Base-by-base conservation (phyloP, 176 grass and related monocot species). In the Avena insularis region DNA sequence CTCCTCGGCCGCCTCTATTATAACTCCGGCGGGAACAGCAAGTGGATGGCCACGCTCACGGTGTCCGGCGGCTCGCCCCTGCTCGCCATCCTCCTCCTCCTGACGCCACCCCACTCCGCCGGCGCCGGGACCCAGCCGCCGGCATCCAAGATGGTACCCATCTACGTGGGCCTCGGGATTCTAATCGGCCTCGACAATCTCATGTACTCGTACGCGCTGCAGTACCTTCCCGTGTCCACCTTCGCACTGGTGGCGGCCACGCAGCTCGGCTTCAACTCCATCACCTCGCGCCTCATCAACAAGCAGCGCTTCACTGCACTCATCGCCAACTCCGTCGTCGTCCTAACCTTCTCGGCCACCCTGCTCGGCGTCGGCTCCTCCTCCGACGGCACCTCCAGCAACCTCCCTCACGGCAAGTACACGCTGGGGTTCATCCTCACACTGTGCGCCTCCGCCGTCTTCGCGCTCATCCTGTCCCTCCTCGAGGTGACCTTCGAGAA, bases 181-280 rank as follows among this genome's bases (percentile, higher is more conserved):
- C 17, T 98, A 8, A 51, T 83, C 59, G 93, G 84, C 31, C 83
- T 53, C 46, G 91, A 94, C 87, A 93, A 95, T 84, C 85, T 95
- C 19, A 95, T 98, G 96, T 98, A 98, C 84, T 88, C 96, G 13
- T 95, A 95, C 71, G 91, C 88, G 35, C 65, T 98, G 61, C 88
- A 79, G 45, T 98, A 98, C 84, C 91, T 98, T 5, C 96, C 96
- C 1, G 93, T 95, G 19, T 98, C 96, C 65, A 95, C 96, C 61
- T 98, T 92, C 90, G 87, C 96, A 63, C 90, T 98, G 2, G 74
- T 98, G 19, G 91, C 90, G 25, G 93, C 93, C 0, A 92, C 85
- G 73, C 93, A 95, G 80, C 90, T 98, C 0, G 96, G 72, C 46
- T 98, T 98, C 87, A 98, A 98, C 91, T 62, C 90, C 20, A 4